Base-by-base conservation (phyloP, 768 basidiomycete species). In the Asterophora lycoperdoides region DNA sequence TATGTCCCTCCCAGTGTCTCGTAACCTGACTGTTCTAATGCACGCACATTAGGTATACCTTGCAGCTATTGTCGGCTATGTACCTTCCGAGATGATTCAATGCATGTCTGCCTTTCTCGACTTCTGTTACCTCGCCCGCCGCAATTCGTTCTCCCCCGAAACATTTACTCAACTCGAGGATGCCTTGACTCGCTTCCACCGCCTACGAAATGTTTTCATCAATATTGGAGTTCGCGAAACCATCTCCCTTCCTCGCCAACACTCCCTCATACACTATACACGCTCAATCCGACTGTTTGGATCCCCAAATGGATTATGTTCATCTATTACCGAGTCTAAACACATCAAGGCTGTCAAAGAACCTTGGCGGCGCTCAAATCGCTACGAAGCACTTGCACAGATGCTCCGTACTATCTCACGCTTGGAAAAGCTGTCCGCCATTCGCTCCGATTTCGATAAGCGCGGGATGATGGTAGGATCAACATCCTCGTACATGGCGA, bases 191-290 rank as follows among this genome's bases (percentile, higher is more conserved):
- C 13, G 20, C 10, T 40, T 40, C 17, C 19, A 40, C 2, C 38
- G 10, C 19, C 38, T 9, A 3, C 38, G 38, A 2, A 10, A 40
- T 2, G 20, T 29, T 18, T 32, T 47, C 13, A 29, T 38, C 32
- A 2, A 13, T 10, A 20, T 40, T 1, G 33, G 54, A 10, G 46
- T 59, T n/a, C 49, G 47, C 1, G 51, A 44, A 36, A 15, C 26
- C 10, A 60, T 53, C 44, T 55, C 37, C 1, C 56, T 64, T 28
- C 61, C 60, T 1, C 46, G 52, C 8, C 61, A 64, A 48, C 61
- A 64, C 28, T 44, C 38, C 4, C 28, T 55, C 3, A 14, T 30
- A 8, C 49, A 55, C 29, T 51, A 48, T 33, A 6, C 9, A 1
- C 6, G 5, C 1, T 35, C 40, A 1, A 51, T 55, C 8, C 41